These are phyloP conservation scores for Xylariaceae sp. DNA, from an alignment of 2,329 filamentous ascomycete species.

Conservation along the genomic window DNA sequence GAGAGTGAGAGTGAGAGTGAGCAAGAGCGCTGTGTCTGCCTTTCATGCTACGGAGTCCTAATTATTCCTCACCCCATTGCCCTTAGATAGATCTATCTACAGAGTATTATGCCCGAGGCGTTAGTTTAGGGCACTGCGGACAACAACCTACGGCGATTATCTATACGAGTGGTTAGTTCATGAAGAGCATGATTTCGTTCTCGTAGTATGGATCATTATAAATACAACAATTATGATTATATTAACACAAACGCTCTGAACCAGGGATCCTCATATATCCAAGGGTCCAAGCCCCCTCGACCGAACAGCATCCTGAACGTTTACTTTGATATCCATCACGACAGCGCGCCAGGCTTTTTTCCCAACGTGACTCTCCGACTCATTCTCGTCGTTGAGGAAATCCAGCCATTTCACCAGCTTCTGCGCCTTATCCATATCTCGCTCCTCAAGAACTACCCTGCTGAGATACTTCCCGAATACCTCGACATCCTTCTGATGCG, in stretches of 20 bases:
- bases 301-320: slow-evolving; percentile 50
- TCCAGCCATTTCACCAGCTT: slow-evolving; percentile 64
- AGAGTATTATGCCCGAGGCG: no score
- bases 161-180: no score
- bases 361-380: slow-evolving; percentile 31
- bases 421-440: slow-evolving; percentile 69
- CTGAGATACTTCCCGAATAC: slow-evolving; percentile 68
- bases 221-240: not conserved
- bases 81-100: no score
- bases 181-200: not conserved
- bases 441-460: slow-evolving; percentile 68
- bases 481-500: slow-evolving; percentile 70
- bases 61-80: no score
- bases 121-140: no score
- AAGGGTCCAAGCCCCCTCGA: slow-evolving; percentile 52
- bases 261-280: slow-evolving; percentile 34
- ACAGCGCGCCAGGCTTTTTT: slow-evolving; percentile 43
- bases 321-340: slow-evolving; percentile 40
- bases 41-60: no score
- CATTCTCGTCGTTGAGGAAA: slow-evolving; percentile 48
- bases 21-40: no score
- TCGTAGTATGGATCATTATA: not conserved
- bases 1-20: no score
- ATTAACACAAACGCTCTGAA: not conserved
- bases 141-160: no score